These are phyloP conservation scores for Collariella sp. DNA, from an alignment of 495 filamentous ascomycete genomes.

Conservation along the genomic window DNA sequence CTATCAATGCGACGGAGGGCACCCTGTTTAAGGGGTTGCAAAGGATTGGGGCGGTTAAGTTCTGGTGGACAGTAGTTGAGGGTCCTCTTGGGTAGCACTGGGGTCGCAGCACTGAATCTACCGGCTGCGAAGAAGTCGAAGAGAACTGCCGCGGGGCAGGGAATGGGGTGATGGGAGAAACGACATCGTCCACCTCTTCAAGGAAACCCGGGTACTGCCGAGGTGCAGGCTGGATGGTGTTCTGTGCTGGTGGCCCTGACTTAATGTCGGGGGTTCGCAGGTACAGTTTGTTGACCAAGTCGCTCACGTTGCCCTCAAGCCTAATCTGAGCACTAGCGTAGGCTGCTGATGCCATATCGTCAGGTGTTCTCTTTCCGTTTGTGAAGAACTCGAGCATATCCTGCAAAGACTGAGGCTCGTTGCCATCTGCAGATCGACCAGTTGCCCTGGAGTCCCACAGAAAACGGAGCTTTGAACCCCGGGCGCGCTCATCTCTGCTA, in stretches of 20 bases:
- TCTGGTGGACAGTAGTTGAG: background rate
- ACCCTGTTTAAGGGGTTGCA: background rate
- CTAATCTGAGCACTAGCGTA: slow-evolving; percentile 3
- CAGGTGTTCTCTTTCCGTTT: background rate
- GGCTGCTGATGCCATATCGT: slow-evolving; percentile 1
- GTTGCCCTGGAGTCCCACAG: slow-evolving; percentile 14
- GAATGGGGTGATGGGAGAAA: slow-evolving; percentile 2
- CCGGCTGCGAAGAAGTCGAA: background rate
- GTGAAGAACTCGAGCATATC: slow-evolving; percentile 20
- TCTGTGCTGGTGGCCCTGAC: background rate
- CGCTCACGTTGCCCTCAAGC: slow-evolving; percentile 5
- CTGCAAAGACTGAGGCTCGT: background rate
- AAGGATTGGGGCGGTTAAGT: background rate
- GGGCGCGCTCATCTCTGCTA: slow-evolving; percentile 5
- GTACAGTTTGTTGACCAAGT: slow-evolving; percentile 1
- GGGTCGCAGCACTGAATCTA: background rate
- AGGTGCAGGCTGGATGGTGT: background rate
- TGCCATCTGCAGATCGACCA: slow-evolving; percentile 1
- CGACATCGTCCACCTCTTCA: background rate
- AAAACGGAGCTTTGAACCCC: slow-evolving; percentile 11
- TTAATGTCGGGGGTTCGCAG: background rate
- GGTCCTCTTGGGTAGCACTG: background rate
- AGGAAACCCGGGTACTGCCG: background rate
- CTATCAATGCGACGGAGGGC: slow-evolving; percentile 17
- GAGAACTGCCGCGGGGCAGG: background rate